These are phyloP conservation scores for Torulaspora indica DNA, from an alignment of 805 yeast species.

Conservation along the genomic window DNA sequence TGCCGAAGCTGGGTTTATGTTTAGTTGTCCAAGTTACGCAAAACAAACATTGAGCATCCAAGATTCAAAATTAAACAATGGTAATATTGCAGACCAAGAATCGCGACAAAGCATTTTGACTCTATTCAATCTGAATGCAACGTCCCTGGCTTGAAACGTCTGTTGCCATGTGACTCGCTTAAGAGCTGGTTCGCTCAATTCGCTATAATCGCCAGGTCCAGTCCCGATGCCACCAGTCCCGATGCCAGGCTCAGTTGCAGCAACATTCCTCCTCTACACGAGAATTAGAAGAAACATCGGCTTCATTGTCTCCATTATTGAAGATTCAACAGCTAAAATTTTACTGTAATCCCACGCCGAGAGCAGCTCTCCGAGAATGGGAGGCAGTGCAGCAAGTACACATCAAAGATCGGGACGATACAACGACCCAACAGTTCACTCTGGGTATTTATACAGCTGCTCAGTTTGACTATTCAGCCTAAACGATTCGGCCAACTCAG, in stretches of 20 bases:
- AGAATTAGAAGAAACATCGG: too few relatives aligned
- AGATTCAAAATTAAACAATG: not conserved
- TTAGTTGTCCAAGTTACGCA: not conserved
- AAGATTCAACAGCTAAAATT: too few relatives aligned
- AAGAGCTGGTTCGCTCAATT: too few relatives aligned
- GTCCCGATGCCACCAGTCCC: too few relatives aligned
- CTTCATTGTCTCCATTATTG: too few relatives aligned
- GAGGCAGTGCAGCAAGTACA: not conserved
- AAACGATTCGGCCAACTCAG: not conserved
- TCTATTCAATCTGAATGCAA: too few relatives aligned
- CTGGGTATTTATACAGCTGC: slow-evolving; percentile 2
- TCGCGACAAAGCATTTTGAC: too few relatives aligned
- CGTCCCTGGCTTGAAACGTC: too few relatives aligned
- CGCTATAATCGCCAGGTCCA: too few relatives aligned
- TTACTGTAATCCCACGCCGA: not conserved
- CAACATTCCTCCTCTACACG: too few relatives aligned
- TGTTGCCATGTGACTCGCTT: too few relatives aligned
- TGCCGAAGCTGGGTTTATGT: not conserved
- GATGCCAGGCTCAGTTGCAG: too few relatives aligned
- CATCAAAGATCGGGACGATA: not conserved
- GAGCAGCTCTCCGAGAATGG: not conserved
- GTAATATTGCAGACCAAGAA: not conserved
- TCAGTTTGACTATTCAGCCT: not conserved
- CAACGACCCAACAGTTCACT: not conserved
- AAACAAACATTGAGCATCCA: not conserved